phyloP scores from a whole-genome alignment of 2,329 filamentous ascomycete species.

The Cladophialophora carrionii region DNA sequence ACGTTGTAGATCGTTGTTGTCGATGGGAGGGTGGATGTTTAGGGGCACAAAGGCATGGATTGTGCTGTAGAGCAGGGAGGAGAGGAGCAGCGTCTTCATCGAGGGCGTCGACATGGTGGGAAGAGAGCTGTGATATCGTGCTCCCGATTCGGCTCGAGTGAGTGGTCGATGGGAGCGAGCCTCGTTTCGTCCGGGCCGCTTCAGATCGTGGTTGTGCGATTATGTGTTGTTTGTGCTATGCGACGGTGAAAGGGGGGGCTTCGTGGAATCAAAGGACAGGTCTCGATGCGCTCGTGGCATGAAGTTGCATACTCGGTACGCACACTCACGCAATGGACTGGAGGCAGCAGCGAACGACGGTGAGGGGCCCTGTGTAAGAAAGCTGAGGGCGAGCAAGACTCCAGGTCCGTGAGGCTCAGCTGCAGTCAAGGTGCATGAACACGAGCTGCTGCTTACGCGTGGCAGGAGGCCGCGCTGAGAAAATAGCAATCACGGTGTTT shows the following conservation, averaged over 20 bases:
- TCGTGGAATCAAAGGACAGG: not conserved
- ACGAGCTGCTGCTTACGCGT: conserved; percentile 21
- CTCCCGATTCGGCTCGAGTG: not conserved
- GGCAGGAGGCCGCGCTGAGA: conserved; percentile 18
- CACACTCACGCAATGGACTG: not conserved
- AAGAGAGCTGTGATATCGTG: not conserved
- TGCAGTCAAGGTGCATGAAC: conserved; percentile 2
- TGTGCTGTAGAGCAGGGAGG: conserved; percentile 27
- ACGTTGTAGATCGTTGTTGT: conserved; percentile 11
- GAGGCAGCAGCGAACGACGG: conserved; percentile 7
- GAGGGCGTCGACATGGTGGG: conserved; percentile 2
- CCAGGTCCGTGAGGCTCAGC: conserved; percentile 6
- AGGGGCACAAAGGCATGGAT: conserved; percentile 28
- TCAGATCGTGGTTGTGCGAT: not conserved
- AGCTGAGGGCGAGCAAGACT: not conserved
- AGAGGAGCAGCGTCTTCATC: conserved; percentile 24
- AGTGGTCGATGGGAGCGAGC: not conserved
- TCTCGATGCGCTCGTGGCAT: conserved; percentile 1
- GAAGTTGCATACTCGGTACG: conserved; percentile 2
- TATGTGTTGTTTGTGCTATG: not conserved
- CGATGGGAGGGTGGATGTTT: conserved; percentile 18
- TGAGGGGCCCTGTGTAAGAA: conserved; percentile 19
- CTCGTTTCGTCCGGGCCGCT: not conserved
- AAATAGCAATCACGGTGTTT: conserved; percentile 17
- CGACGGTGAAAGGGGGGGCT: not conserved